Evolutionary conservation across 768 basidiomycete species (phyloP).

Genomic region (Calocera viscosa): DNA sequence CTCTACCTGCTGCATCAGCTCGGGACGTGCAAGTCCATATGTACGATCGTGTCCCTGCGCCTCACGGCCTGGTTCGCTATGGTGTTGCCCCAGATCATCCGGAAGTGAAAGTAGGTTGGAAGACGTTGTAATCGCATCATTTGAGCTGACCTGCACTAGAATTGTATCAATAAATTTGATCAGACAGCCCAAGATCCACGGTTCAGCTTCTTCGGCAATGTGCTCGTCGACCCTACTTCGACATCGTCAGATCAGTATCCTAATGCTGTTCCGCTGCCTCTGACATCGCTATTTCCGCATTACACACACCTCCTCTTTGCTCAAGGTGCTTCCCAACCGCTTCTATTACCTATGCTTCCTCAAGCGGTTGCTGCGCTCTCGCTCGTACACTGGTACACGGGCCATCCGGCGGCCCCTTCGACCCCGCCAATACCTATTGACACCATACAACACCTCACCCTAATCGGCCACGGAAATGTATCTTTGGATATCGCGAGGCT

Average conservation of each 20-base stretch:
- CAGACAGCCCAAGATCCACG: constrained; percentile 62
- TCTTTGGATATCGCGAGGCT: constrained; percentile 86
- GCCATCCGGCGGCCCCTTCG: constrained; percentile 55
- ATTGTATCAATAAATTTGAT: constrained; percentile 94
- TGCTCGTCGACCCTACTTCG: constrained; percentile 38
- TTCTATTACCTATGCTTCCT: constrained; percentile 33
- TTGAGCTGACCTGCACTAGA: constrained; percentile 38
- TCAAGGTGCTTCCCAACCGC: constrained; percentile 65
- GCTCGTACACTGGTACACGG: constrained; percentile 94
- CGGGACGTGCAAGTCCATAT: constrained; percentile 56
- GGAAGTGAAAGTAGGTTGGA: constrained; percentile 70
- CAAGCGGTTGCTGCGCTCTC: constrained; percentile 61
- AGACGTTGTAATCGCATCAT: neutral
- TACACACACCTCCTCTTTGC: constrained; percentile 84
- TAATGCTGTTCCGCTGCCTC: constrained; percentile 44
- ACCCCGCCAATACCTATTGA: constrained; percentile 48
- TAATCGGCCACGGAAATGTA: constrained; percentile 93
- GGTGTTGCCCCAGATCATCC: constrained; percentile 98
- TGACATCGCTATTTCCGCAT: constrained; percentile 47
- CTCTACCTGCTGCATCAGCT: constrained; percentile 34
- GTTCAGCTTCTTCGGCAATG: constrained; percentile 85
- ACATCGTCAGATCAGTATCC: constrained; percentile 34
- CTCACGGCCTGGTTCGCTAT: constrained; percentile 88
- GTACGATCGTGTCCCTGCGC: constrained; percentile 86
- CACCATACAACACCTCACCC: constrained; percentile 52